Percentiles rank a stretch among this genome's conserved stretches.
Conservation (phyloP, 441 rosid species). For the Euphorbia corollata region DNA sequence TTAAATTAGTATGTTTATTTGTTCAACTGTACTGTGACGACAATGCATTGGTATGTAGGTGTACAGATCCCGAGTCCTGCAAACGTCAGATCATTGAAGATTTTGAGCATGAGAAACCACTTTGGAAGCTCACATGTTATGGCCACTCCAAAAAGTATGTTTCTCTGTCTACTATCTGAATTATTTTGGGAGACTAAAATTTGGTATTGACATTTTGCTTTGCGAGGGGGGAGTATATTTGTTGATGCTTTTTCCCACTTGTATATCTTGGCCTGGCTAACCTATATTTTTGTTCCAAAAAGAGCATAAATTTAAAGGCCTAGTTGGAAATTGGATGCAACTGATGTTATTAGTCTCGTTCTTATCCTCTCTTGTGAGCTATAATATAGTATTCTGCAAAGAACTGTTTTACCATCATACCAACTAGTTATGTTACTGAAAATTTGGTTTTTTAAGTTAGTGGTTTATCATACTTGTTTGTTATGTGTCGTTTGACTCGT, state of each 20-base stretch:
- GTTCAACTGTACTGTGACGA: background rate
- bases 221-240: background rate
- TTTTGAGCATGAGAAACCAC: conserved; percentile 72
- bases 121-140: conserved; percentile 94
- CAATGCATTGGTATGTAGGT: conserved; percentile 30
- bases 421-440: background rate
- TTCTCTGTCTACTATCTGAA: background rate
- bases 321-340: background rate
- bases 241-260: background rate
- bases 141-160: conserved; percentile 69
- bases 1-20: conserved; percentile 10
- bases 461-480: background rate
- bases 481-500: too few relatives aligned
- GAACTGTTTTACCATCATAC: background rate
- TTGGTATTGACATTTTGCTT: too few relatives aligned
- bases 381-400: background rate
- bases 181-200: background rate
- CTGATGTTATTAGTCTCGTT: background rate
- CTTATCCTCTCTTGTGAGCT: background rate
- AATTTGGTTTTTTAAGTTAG: background rate
- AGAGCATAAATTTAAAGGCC: background rate
- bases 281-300: background rate
- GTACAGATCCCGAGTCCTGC: conserved; percentile 82
- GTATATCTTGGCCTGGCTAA: background rate
- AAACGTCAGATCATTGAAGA: conserved; percentile 58